Percentiles rank a stretch among this genome's conserved stretches.
Conservation (phyloP, 495 filamentous ascomycete genomes). For the Podospora didyma region DNA sequence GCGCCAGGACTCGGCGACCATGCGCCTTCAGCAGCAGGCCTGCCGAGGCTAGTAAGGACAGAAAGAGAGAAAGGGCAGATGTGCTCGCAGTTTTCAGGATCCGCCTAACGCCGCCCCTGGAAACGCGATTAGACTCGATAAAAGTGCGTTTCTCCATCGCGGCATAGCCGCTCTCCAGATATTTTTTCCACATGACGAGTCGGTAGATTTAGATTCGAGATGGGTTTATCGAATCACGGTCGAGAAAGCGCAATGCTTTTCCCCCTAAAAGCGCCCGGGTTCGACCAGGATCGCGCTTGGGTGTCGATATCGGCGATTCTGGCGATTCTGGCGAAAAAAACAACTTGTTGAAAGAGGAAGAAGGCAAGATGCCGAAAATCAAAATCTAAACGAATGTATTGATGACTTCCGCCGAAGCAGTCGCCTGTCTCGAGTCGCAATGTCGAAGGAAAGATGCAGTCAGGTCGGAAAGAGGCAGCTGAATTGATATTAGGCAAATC, state of each 20-base stretch:
- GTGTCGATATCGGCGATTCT: not conserved
- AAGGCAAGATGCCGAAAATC: not conserved
- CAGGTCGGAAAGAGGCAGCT: not conserved
- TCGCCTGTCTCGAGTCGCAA: not conserved
- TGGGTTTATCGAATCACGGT: not conserved
- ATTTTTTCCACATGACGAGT: not conserved
- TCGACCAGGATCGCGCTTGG: not conserved
- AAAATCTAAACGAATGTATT: not conserved
- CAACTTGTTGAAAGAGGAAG: not conserved
- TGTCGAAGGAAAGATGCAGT: not conserved
- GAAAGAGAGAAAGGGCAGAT: not conserved
- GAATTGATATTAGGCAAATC: not conserved
- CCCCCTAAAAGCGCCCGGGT: not conserved
- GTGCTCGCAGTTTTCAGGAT: not conserved
- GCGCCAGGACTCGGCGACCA: slow-evolving; percentile 48
- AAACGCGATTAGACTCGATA: not conserved
- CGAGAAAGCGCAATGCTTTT: not conserved
- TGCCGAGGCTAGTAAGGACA: slow-evolving; percentile 7
- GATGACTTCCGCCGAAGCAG: not conserved
- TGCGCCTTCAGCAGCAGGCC: slow-evolving; percentile 33
- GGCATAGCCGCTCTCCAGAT: not conserved
- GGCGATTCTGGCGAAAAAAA: too few relatives aligned
- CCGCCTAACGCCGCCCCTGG: not conserved
- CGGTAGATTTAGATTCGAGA: not conserved
- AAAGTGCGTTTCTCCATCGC: not conserved